Conservation (phyloP, 805 yeast genomes). For the Pichia rugopelliculosa region DNA sequence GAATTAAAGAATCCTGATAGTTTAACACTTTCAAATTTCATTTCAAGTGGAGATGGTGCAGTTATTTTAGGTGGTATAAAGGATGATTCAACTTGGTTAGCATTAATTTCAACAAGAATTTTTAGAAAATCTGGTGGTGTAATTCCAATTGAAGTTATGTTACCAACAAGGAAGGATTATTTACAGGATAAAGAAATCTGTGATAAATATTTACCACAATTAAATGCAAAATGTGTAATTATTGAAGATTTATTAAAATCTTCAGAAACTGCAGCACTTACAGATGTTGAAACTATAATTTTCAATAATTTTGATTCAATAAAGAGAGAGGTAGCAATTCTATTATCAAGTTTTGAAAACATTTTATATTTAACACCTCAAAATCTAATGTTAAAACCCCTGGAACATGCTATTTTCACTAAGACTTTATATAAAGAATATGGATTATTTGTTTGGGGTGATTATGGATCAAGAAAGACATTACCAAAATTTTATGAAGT, state of each 20-base stretch:
- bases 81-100: conserved; percentile 52
- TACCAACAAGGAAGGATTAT: conserved; percentile 35
- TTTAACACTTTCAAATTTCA: not conserved
- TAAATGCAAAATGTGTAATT: conserved; percentile 55
- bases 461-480: conserved; percentile 72
- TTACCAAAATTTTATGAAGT: conserved; percentile 63
- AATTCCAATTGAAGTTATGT: conserved; percentile 39
- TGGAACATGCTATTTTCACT: conserved; percentile 31
- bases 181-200: conserved; percentile 40
- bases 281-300: conserved; percentile 17
- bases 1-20: not conserved
- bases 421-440: conserved; percentile 40
- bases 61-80: conserved; percentile 55
- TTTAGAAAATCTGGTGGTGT: conserved; percentile 40
- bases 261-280: conserved; percentile 22
- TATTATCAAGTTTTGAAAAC: conserved; percentile 39
- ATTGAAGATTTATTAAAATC: conserved; percentile 37
- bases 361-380: conserved; percentile 41
- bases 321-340: conserved; percentile 33
- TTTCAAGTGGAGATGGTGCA: conserved; percentile 41
- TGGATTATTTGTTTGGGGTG: conserved; percentile 72
- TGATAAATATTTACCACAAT: conserved; percentile 33
- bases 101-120: conserved; percentile 46
- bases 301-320: conserved; percentile 33
- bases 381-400: conserved; percentile 34